These are phyloP conservation scores for Cladophialophora immunda DNA, from an alignment of 2,329 filamentous ascomycete genomes.

Conservation along the genomic window DNA sequence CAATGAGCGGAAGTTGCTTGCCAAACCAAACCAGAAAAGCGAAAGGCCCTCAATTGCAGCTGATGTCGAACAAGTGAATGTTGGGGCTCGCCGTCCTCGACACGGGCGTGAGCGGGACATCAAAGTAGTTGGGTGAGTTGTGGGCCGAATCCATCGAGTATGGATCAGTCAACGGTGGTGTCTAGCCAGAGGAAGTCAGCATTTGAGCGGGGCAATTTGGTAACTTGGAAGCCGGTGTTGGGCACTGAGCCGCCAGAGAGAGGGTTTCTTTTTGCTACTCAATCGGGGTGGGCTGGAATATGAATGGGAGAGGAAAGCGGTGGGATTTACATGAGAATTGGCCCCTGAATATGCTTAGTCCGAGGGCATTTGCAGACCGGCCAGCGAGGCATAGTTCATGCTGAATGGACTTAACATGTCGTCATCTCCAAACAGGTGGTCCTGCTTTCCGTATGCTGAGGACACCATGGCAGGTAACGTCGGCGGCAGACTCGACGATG, in stretches of 20 bases:
- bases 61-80: slow-evolving; percentile 41
- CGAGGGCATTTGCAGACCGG: slow-evolving; percentile 61
- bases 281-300: slow-evolving; percentile 35
- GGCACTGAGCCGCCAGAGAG: slow-evolving; percentile 24
- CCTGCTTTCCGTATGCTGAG: slow-evolving; percentile 58
- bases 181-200: slow-evolving; percentile 44
- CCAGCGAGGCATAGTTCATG: slow-evolving; percentile 68
- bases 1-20: slow-evolving; percentile 8
- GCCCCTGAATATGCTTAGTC: slow-evolving; percentile 49
- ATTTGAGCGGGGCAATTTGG: slow-evolving; percentile 35
- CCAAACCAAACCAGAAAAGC: not conserved
- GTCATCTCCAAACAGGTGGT: slow-evolving; percentile 62
- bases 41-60: slow-evolving; percentile 30
- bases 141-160: slow-evolving; percentile 53
- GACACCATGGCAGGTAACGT: slow-evolving; percentile 56
- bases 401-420: slow-evolving; percentile 66
- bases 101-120: slow-evolving; percentile 53
- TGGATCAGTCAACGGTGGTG: slow-evolving; percentile 49
- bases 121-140: slow-evolving; percentile 52
- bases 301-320: slow-evolving; percentile 40
- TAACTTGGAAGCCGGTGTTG: slow-evolving; percentile 17
- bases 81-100: slow-evolving; percentile 53
- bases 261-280: slow-evolving; percentile 30
- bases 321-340: slow-evolving; percentile 55
- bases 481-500: slow-evolving; percentile 49